Evolutionary conservation across 1,139 yeast species (phyloP), one percentile per base, ranked within the genome.

Genomic region (Pichia sp.): DNA sequence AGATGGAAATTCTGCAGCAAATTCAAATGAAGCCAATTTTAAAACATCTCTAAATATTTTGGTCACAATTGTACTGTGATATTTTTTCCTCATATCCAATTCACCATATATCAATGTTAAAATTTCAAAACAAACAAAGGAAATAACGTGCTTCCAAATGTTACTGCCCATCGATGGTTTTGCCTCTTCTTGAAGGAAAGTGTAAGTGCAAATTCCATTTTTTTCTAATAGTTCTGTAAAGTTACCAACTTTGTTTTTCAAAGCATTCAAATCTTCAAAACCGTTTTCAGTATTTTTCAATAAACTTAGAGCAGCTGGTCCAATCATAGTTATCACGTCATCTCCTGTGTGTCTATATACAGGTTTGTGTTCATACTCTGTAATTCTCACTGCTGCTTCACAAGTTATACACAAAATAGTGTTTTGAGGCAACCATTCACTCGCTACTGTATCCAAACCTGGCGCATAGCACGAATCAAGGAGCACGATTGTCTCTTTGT

Each of bases 121-220:
- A 2, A 54, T 44, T 27, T 51, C 56, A 42, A 59, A 46, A n/a
- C 44, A 38, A 11, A 55, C 33, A 41, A 54, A 55, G 1, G 57
- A 47, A 9, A 58, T 44, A 11, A 56, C 46, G 37, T 53, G 46
- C 34, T 56, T 58, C 64, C 64, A 59, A 3, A 55, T 52, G 44
- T 44, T 51, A 36, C 56, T 54, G 37, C 44, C 50, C 36, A 56
- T 50, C 6, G 58, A 49, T 4, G 64, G 64, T 31, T 46, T 51
- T 2, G 52, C 52, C 3, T 55, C 58, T 29, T 44, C 44, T 23
- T 57, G 57, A 29, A 58, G 46, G 33, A 55, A 41, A 33, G 44
- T 48, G 29, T 58, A 53, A 0, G 61, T 58, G 37, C 46, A 52
- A 3, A 58, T 57, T 11, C 58, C 60, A 11, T 54, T 40, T 4